phyloP scores from a whole-genome alignment of 441 rosid genomes.

The Manihot esculenta region DNA sequence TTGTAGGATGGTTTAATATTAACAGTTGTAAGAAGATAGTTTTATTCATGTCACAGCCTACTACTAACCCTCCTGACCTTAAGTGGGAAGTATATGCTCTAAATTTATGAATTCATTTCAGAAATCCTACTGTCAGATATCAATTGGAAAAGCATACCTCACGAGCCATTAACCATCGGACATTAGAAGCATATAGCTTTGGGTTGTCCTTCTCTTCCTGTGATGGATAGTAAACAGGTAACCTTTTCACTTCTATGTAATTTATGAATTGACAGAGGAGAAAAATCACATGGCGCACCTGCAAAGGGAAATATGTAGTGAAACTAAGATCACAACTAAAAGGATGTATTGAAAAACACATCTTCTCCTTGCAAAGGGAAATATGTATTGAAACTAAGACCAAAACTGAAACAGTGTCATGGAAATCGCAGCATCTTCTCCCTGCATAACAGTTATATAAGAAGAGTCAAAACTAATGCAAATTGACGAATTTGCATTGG shows the following conservation, averaged over 20 bases:
- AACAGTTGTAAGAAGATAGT: too few relatives aligned
- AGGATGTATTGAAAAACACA: too few relatives aligned
- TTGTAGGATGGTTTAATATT: not conserved
- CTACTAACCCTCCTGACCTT: not conserved
- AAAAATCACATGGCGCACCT: conserved; percentile 80
- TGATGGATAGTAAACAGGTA: conserved; percentile 90
- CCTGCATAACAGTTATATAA: not conserved
- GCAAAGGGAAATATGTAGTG: conserved; percentile 20
- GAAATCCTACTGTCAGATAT: not conserved
- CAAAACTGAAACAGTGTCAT: not conserved
- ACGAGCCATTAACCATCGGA: conserved; percentile 76
- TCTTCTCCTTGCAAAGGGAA: conserved; percentile 39
- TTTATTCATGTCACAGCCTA: not conserved
- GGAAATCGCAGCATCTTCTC: conserved; percentile 2
- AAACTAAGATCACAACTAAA: conserved; percentile 1
- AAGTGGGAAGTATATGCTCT: not conserved
- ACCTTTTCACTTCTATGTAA: conserved; percentile 64
- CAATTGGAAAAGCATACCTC: conserved; percentile 52
- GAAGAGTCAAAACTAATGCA: not conserved
- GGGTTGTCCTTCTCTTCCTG: conserved; percentile 86
- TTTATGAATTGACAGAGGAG: conserved; percentile 88
- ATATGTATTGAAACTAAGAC: conserved; percentile 6
- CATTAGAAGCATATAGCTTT: conserved; percentile 78
- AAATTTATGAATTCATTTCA: not conserved
- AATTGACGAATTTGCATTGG: not conserved